Evolutionary conservation across 2,329 filamentous ascomycete genomes (phyloP).

Genomic region (Plenodomus lindquistii): DNA sequence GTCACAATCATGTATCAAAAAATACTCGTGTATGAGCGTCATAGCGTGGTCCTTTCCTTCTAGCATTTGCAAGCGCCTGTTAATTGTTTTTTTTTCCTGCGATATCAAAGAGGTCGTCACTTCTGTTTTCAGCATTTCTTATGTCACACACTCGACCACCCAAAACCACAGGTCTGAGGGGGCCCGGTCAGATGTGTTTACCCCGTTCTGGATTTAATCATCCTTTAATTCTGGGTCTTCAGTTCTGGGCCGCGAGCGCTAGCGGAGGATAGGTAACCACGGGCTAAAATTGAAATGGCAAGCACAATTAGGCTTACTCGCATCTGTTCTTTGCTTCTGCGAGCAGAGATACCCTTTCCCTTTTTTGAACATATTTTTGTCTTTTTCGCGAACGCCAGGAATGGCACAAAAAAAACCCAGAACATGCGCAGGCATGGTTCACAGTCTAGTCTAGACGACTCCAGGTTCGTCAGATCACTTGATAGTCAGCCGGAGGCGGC

Average conservation of each 20-base stretch:
- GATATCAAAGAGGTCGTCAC: conserved; percentile 38
- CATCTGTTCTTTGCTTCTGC: conserved; percentile 39
- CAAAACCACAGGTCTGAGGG: conserved; percentile 19
- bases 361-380: conserved; percentile 14
- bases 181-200: conserved; percentile 19
- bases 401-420: background rate
- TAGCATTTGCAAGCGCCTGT: conserved; percentile 45
- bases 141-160: conserved; percentile 35
- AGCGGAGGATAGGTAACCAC: conserved; percentile 29
- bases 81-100: conserved; percentile 26
- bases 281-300: conserved; percentile 43
- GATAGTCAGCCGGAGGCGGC: conserved; percentile 37
- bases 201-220: conserved; percentile 27
- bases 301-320: conserved; percentile 41
- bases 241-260: conserved; percentile 6
- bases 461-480: conserved; percentile 32
- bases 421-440: conserved; percentile 11
- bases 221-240: background rate
- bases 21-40: conserved; percentile 44
- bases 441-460: background rate
- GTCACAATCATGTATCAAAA: conserved; percentile 38
- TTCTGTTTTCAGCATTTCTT: conserved; percentile 41
- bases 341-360: conserved; percentile 45
- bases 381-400: conserved; percentile 4
- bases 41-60: conserved; percentile 42